Conservation (phyloP, 1,284 basidiomycete species). For the Boletus sp. region DNA sequence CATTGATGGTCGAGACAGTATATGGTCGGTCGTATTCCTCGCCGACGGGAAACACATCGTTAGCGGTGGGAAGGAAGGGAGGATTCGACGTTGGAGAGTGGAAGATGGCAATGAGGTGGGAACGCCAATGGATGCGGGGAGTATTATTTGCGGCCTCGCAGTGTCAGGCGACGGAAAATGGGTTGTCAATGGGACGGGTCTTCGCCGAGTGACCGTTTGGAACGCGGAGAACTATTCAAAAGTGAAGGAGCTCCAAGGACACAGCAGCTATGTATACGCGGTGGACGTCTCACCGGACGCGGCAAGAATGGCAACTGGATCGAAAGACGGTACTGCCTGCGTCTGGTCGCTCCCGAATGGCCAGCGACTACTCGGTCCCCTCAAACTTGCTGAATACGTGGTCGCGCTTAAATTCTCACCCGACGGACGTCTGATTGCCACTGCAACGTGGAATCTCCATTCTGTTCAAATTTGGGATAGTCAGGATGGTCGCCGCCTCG, state of each 20-base stretch:
- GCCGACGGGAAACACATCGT: slow-evolving; percentile 1
- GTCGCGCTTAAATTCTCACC: slow-evolving; percentile 10
- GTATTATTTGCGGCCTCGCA: neutral
- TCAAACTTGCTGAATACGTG: neutral
- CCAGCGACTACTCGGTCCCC: neutral
- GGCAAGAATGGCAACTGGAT: slow-evolving; percentile 3
- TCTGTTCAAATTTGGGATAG: slow-evolving; percentile 9
- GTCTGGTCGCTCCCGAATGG: slow-evolving; percentile 9
- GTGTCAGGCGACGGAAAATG: slow-evolving; percentile 5
- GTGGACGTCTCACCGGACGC: slow-evolving; percentile 6
- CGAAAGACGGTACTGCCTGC: neutral
- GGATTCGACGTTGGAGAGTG: slow-evolving; percentile 7
- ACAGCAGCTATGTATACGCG: neutral
- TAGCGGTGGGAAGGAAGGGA: neutral
- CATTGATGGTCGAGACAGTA: neutral
- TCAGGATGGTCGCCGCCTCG: neutral
- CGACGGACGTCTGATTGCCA: slow-evolving; percentile 3
- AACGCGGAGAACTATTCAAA: neutral
- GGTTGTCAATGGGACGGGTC: slow-evolving; percentile 6
- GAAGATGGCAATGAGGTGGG: slow-evolving; percentile 9
- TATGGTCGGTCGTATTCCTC: slow-evolving; percentile 8
- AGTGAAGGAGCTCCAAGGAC: neutral
- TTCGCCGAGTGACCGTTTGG: slow-evolving; percentile 1
- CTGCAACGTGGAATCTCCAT: neutral
- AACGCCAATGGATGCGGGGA: neutral